These are phyloP conservation scores for Barnettozyma sp. DNA, from an alignment of 805 yeast genomes.

Conservation along the genomic window DNA sequence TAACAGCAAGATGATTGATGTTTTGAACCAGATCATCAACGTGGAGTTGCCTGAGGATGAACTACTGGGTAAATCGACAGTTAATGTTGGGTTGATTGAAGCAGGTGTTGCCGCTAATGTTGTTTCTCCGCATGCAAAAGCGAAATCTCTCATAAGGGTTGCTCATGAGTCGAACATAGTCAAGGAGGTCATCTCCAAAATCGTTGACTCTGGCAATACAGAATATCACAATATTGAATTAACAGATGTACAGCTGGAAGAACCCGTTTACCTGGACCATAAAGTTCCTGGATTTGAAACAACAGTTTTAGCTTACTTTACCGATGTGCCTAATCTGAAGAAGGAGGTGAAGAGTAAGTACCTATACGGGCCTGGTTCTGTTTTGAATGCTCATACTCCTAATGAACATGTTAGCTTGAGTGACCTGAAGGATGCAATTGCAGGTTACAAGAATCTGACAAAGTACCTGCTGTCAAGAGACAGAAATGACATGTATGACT, in stretches of 20 bases:
- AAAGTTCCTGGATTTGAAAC: slow-evolving; percentile 61
- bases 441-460: slow-evolving; percentile 37
- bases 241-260: slow-evolving; percentile 26
- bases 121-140: slow-evolving; percentile 50
- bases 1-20: slow-evolving; percentile 45
- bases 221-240: slow-evolving; percentile 22
- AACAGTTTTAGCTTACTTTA: slow-evolving; percentile 41
- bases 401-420: slow-evolving; percentile 43
- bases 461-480: slow-evolving; percentile 12
- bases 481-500: too few species aligned
- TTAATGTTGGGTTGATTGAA: slow-evolving; percentile 49
- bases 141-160: slow-evolving; percentile 45
- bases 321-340: slow-evolving; percentile 44
- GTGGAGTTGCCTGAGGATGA: slow-evolving; percentile 43
- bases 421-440: slow-evolving; percentile 44
- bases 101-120: slow-evolving; percentile 68
- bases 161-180: slow-evolving; percentile 40
- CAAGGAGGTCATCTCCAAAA: slow-evolving; percentile 20
- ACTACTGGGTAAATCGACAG: slow-evolving; percentile 52
- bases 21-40: slow-evolving; percentile 38
- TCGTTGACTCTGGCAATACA: slow-evolving; percentile 29
- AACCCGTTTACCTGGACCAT: slow-evolving; percentile 35
- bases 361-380: slow-evolving; percentile 63
- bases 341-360: slow-evolving; percentile 32
- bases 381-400: slow-evolving; percentile 53